Conservation (phyloP, 2,329 filamentous ascomycete genomes). For the Cyclaneusma minus region DNA sequence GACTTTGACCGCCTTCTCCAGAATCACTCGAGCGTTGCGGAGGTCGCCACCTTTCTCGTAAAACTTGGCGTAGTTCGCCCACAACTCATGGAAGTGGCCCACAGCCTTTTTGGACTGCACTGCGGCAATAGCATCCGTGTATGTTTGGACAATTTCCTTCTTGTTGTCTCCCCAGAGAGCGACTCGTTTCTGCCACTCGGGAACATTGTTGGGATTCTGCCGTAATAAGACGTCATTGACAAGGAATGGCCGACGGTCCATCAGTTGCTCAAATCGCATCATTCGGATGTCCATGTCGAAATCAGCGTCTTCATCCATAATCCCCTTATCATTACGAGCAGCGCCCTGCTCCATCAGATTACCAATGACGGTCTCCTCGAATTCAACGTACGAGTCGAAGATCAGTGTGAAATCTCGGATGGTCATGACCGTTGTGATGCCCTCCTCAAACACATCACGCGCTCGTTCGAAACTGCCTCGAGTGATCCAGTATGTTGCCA, state of each 20-base stretch:
- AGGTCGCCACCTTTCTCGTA: constrained; percentile 83
- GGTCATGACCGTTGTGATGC: constrained; percentile 95
- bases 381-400: constrained; percentile 92
- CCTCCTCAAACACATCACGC: constrained; percentile 88
- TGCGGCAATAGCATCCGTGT: constrained; percentile 83
- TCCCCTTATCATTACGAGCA: constrained; percentile 60
- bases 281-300: constrained; percentile 92
- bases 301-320: constrained; percentile 68
- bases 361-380: constrained; percentile 89
- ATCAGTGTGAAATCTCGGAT: constrained; percentile 93
- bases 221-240: constrained; percentile 90
- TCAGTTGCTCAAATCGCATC: constrained; percentile 95
- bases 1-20: constrained; percentile 96
- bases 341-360: constrained; percentile 82
- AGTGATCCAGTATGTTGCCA: constrained; percentile 95
- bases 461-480: constrained; percentile 85
- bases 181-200: constrained; percentile 96
- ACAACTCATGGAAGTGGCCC: constrained; percentile 85
- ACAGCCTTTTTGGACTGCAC: constrained; percentile 90
- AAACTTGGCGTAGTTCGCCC: constrained; percentile 94
- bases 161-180: constrained; percentile 91
- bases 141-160: constrained; percentile 80
- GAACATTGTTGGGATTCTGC: constrained; percentile 91
- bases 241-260: constrained; percentile 91
- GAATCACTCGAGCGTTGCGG: constrained; percentile 73